phyloP scores from a whole-genome alignment of 345 rosid species.

The Schrenkiella parvula region DNA sequence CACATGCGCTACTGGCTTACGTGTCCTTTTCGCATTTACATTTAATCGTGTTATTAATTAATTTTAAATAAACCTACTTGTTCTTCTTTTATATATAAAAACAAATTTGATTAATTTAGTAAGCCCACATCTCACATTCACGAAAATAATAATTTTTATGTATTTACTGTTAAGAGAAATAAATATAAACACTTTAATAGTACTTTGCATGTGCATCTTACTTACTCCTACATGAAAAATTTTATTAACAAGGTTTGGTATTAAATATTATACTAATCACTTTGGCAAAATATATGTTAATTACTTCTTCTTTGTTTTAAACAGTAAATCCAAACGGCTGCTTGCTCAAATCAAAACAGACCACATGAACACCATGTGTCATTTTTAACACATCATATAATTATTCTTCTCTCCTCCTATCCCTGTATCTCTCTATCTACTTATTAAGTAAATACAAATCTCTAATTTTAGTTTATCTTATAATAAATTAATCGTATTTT shows the following conservation, averaged over 20 bases:
- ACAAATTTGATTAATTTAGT: neutral
- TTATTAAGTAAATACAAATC: neutral
- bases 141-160: neutral
- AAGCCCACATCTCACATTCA: neutral
- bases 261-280: neutral
- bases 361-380: conserved; percentile 32
- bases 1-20: conserved; percentile 33
- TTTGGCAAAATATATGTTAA: neutral
- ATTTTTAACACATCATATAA: neutral
- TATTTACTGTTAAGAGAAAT: neutral
- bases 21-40: conserved; percentile 27
- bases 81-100: neutral
- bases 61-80: neutral
- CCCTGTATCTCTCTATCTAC: conserved; percentile 4
- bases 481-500: neutral
- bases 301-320: neutral
- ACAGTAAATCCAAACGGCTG: conserved; percentile 23
- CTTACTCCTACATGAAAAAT: no score
- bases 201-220: no score
- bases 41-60: neutral
- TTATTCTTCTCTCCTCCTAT: neutral
- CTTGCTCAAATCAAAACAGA: conserved; percentile 20
- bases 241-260: neutral
- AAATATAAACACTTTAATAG: neutral
- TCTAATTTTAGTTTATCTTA: neutral